Evolutionary conservation across 1,284 basidiomycete species (phyloP), one percentile per base, ranked within the genome.

Genomic region (Austropuccinia psidii): DNA sequence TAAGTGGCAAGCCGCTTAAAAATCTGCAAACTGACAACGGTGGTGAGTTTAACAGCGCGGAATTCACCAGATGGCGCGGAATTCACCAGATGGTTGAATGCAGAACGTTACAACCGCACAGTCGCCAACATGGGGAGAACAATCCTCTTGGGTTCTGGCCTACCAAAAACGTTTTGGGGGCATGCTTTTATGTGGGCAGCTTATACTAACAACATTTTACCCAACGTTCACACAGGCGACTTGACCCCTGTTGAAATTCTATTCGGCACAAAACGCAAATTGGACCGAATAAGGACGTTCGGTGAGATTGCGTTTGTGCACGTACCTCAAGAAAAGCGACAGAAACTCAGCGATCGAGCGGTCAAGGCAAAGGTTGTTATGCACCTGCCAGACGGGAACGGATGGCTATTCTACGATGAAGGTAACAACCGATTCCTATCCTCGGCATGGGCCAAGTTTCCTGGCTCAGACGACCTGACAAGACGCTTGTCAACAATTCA

Each of bases 241-340:
- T 55, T 55, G 27, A 68, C 66, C 1, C 66, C 50, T 13, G 11
- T 49, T 1, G 52, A 68, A 27, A 9, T 57, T 2, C 39, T 68
- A 35, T 33, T 55, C 21, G 52, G 52, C 1, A 31, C 13, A 27
- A 55, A 55, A 35, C 66, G 50, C 1, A 5, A 58, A 17, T 33
- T 70, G 15, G 67, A 70, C 21, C 2, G 21, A 1, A 41, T 70
- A 2, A 6, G 55, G 19, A n/a, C 55, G 2, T 70, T 70, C 60
- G 67, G 67, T 17, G 52, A 54, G 27, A 29, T 60, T 21, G 67
- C 67, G 4, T 70, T 58, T 70, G 54, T 70, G 1, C 54, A 70
- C 39, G 33, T 41, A 55, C 66, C 17, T 4, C 15, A 45, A 37
- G 62, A 65, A 24, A 52, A 65, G 21, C 21, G 33, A 5, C 24